Base-by-base conservation (phyloP, 163 green algal species). In the Scenedesmus sp. region DNA sequence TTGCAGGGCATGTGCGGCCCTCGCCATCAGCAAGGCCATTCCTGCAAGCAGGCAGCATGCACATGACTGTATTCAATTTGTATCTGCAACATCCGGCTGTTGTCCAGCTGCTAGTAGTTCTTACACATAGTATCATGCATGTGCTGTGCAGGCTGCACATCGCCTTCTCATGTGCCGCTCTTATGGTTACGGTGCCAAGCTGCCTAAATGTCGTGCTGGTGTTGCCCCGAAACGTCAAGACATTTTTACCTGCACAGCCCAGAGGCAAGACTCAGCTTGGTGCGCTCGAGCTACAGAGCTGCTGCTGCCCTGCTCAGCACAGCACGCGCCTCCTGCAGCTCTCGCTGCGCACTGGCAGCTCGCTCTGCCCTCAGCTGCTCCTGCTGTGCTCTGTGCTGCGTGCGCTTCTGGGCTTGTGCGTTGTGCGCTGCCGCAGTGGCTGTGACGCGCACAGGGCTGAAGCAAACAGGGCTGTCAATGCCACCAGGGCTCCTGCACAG, bases 401-500 rank as follows among this genome's bases (percentile, higher is more conserved):
- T 30, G 20, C 65, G 65, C 30, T 37, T 40, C 65, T 76, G 65
- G 37, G 65, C 65, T 40, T 40, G 30, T n/a, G 65, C 30, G 30
- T 37, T 37, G 65, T 1, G 1, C 18, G 65, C 65, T 76, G 65
- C 30, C 65, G 37, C 65, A 18, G 7, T 40, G 12, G 65, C 30
- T 20, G 6, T 40, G 30, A 18, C 0, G 2, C 65, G 65, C 65
- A 76, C 65, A 40, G 65, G 65, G 65, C 65, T 76, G 65, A 76
- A 76, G 65, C 65, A 30, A 15, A 76, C 65, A 22, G 65, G 65
- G 30, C 65, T 76, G 65, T 76, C 65, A 40, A 76, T 20, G 30
- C 65, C 65, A 76, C 40, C 65, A 33, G 65, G 65, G 65, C 65
- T 76, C 65, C 65, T 76, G 65, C 65, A 76, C 4, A 76, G 65